These are phyloP conservation scores for Emergomyces orientalis DNA, from an alignment of 2,329 filamentous ascomycete genomes.

Conservation along the genomic window DNA sequence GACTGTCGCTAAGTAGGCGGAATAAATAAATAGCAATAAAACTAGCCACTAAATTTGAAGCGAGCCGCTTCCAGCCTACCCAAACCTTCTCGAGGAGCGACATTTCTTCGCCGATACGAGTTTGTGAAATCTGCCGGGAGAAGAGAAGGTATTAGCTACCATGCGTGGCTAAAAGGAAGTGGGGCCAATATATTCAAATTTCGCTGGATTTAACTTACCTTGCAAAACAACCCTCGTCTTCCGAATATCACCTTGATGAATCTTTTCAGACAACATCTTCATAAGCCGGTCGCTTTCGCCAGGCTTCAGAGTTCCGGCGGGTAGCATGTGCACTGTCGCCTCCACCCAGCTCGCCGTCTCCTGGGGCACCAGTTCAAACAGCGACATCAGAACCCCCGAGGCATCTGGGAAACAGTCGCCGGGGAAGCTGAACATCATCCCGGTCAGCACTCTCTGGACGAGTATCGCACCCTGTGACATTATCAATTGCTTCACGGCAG, in stretches of 20 bases:
- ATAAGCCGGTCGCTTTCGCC: constrained; percentile 74
- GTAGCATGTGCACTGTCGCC: constrained; percentile 72
- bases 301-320: constrained; percentile 67
- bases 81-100: constrained; percentile 86
- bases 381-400: constrained; percentile 77
- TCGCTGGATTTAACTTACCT: constrained; percentile 24
- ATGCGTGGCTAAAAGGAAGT: background rate
- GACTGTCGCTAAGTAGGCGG: background rate
- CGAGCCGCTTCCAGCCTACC: constrained; percentile 76
- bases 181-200: no score
- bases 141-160: constrained; percentile 2
- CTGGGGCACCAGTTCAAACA: constrained; percentile 78
- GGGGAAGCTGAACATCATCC: constrained; percentile 99
- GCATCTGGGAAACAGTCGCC: constrained; percentile 92
- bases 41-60: constrained; percentile 64
- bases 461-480: constrained; percentile 62
- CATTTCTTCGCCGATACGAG: constrained; percentile 82
- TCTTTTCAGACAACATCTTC: constrained; percentile 67
- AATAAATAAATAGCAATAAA: background rate
- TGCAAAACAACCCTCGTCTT: constrained; percentile 80
- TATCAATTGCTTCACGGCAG: constrained; percentile 64
- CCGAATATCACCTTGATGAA: constrained; percentile 59
- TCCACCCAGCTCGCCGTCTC: constrained; percentile 77
- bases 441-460: constrained; percentile 81
- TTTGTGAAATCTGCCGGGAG: constrained; percentile 70